phyloP scores from a whole-genome alignment of 2,329 filamentous ascomycete genomes.

The Rhexocercosporidium sp. region DNA sequence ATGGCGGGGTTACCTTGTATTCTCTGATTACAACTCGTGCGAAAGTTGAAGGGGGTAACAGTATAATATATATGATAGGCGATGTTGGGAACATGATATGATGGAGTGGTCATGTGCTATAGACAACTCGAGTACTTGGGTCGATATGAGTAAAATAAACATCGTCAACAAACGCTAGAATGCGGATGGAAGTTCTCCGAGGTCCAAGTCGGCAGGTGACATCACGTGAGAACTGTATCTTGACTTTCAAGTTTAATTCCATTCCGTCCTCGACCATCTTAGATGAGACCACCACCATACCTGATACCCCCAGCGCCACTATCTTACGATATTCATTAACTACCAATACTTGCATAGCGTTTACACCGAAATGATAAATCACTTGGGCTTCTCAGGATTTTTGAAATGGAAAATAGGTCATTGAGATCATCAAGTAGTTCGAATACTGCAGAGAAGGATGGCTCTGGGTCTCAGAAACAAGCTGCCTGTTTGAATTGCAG shows the following conservation, averaged over 20 bases:
- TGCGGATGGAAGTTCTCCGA: background rate
- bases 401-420: conserved; percentile 29
- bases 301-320: background rate
- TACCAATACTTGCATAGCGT: background rate
- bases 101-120: too few relatives aligned
- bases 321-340: too few relatives aligned
- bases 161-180: too few relatives aligned
- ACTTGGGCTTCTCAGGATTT: background rate
- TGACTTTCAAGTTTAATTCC: background rate
- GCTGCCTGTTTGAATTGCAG: conserved; percentile 69
- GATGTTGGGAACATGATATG: too few relatives aligned
- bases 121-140: too few relatives aligned
- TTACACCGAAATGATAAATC: conserved; percentile 14
- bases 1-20: too few relatives aligned
- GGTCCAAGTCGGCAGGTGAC: background rate
- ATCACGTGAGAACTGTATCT: background rate
- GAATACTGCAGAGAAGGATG: conserved; percentile 29
- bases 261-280: background rate
- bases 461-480: conserved; percentile 31
- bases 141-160: too few relatives aligned
- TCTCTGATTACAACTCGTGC: too few relatives aligned
- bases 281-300: background rate
- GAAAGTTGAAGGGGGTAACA: too few relatives aligned
- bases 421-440: conserved; percentile 34
- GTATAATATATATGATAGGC: too few relatives aligned